Base-by-base conservation (phyloP, 108 stramenopile species). In the Cyclotella baltica region DNA sequence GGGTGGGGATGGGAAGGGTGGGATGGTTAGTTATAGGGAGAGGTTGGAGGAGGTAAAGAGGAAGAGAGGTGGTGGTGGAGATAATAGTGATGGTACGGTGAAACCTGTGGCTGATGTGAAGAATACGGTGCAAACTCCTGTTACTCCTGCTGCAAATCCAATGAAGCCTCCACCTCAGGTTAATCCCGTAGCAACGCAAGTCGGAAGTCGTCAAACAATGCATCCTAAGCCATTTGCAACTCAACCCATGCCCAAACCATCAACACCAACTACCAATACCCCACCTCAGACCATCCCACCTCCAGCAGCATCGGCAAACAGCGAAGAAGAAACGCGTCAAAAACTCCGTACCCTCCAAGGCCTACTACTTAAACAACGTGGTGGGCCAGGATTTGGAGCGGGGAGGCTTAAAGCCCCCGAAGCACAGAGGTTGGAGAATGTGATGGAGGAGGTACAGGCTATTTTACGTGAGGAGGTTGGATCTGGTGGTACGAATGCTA, bases 361-460 rank as follows among this genome's bases (percentile, higher is more conserved):
- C 30, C 62, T 95, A 63, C 62, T 88, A 2, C 85, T 92, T 76
- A 95, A 95, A 73, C 94, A 95, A 29, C 91, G 94, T 53, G 94
- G 94, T 19, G 94, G 94, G 34, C 89, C 94, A 33, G 94, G 94
- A 40, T 95, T 95, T 56, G 94, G 94, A 4, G 63, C 80, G 9
- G 94, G 94, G 30, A 80, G 92, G 25, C 80, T 95, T 18, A 77
- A 76, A 66, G 88, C 81, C 28, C 64, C 71, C 27, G 94, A 92
- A 62, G 83, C 86, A 25, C 75, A 79, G 27, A 72, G 74, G 37
- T 81, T 90, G 67, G 87, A 91, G 58, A 68, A 64, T 11, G 73
- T 78, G 9, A 28, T 90, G 48, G 58, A 77, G 34, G 85, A 81
- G 33, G 80, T 92, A 4, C 75, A 68, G 50, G 65, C 19, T 0